A percentile compares a stretch with the other conserved stretches of the same genome.
Conservation (phyloP, 352 stramenopile species). For the Globisporangium uncinulatum region DNA sequence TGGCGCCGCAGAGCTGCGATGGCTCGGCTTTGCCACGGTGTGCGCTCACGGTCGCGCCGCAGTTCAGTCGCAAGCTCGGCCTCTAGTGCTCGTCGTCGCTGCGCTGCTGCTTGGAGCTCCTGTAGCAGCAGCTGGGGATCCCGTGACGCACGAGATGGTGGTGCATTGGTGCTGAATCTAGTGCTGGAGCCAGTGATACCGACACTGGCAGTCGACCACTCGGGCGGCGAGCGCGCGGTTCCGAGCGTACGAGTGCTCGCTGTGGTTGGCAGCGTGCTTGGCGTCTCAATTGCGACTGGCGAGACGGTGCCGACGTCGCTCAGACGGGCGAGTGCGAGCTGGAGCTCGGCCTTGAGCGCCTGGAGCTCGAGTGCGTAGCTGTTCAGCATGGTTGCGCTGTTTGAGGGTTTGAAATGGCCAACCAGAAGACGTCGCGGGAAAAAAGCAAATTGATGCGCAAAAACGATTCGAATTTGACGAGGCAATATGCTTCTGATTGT, state of each 20-base stretch:
- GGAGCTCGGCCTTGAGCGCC: slow-evolving; percentile 56
- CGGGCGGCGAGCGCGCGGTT: slow-evolving; percentile 1
- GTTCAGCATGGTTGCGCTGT: slow-evolving; percentile 5
- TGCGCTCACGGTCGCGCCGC: slow-evolving; percentile 8
- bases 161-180: too few species aligned
- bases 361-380: slow-evolving; percentile 42
- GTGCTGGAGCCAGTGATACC: too few species aligned
- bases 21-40: slow-evolving; percentile 21
- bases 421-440: neutral
- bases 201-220: neutral
- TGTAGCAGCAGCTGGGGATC: slow-evolving; percentile 24
- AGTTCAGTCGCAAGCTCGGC: slow-evolving; percentile 23
- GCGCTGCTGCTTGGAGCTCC: slow-evolving; percentile 32
- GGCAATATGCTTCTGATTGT: too few species aligned
- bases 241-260: slow-evolving; percentile 9
- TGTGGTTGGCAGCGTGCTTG: neutral
- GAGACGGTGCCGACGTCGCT: slow-evolving; percentile 8
- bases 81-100: slow-evolving; percentile 26
- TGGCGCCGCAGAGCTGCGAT: slow-evolving; percentile 41
- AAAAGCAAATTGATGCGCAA: neutral
- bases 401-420: slow-evolving; percentile 1
- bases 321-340: slow-evolving; percentile 37
- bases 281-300: neutral
- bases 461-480: neutral
- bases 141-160: slow-evolving; percentile 4